These are phyloP conservation scores for Rhododendron kiyosumense DNA, from an alignment of 148 eudicot genomes.

Conservation along the genomic window DNA sequence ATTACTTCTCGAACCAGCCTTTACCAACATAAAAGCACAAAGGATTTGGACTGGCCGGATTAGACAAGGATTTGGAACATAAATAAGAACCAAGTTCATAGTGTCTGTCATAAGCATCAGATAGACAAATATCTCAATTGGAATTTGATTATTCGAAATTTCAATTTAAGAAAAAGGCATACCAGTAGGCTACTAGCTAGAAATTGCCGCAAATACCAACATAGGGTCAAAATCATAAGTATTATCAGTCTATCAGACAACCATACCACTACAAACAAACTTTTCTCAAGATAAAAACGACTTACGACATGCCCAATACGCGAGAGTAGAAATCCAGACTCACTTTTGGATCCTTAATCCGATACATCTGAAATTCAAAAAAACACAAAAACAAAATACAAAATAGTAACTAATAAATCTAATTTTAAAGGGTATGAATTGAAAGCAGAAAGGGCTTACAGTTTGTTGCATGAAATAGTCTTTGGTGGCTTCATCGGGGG, in stretches of 20 bases:
- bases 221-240: not conserved
- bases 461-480: constrained; percentile 87
- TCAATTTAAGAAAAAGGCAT: not conserved
- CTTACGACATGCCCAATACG: constrained; percentile 99
- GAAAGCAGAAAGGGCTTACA: constrained; percentile 24
- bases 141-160: not conserved
- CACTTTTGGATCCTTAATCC: constrained; percentile 90
- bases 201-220: not conserved
- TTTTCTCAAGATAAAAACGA: not conserved
- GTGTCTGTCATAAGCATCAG: not conserved
- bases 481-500: constrained; percentile 71
- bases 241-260: too few relatives aligned
- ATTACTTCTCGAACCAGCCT: not conserved
- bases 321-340: constrained; percentile 89
- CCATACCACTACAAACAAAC: not conserved
- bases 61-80: not conserved
- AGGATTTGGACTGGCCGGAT: not conserved
- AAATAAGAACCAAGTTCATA: not conserved
- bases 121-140: not conserved
- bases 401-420: not conserved
- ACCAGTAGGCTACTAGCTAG: not conserved
- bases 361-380: constrained; percentile 63
- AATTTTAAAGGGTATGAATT: not conserved
- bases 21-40: not conserved
- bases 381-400: not conserved